Base-by-base conservation (phyloP, 169 alveolate species). In the Cryptosporidium parvum region DNA sequence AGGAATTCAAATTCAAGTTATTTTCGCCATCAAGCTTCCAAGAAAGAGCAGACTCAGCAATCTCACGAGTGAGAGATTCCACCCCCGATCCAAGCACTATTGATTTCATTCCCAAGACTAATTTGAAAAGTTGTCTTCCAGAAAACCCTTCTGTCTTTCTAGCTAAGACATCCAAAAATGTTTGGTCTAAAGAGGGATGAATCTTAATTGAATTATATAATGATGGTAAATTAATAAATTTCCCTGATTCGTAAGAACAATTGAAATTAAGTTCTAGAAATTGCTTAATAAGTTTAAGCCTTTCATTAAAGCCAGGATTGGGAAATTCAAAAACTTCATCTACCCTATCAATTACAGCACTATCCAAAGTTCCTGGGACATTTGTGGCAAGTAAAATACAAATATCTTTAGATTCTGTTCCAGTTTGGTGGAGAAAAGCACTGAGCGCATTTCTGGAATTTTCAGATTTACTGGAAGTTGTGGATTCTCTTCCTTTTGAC, bases 351-450 rank as follows among this genome's bases (percentile, higher is more conserved):
- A 96, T 93, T 16, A 97, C 96, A 14, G 99, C 99, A 73, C 71
- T 58, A 93, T 98, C 99, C 45, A 98, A 93, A 65, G 96, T 92
- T 23, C 97, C 97, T 45, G 98, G 98, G 84, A 96, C 94, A 91
- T 98, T 98, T 26, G 99, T 97, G 9, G 99, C 99, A 84, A 98
- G 92, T 18, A 98, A 95, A 8, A 97, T 92, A 53, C 97, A 95
- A 65, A 97, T 95, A 58, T 97, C 97, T 69, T 94, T 94, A 35
- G 96, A 95, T 65, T 97, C 99, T 18, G 98, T 95, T 52, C 99
- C 99, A 5, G 99, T 98, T 94, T 98, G 98, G 91, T 96, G 96
- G 23, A 98, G 93, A 91, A 98, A 97, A 44, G 99, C 92, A 84
- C 95, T 95, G 52, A 94, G 85, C 7, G 98, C 96, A 73, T 98